Conservation (phyloP, 2,329 filamentous ascomycete genomes). For the Thielaviopsis euricoi region DNA sequence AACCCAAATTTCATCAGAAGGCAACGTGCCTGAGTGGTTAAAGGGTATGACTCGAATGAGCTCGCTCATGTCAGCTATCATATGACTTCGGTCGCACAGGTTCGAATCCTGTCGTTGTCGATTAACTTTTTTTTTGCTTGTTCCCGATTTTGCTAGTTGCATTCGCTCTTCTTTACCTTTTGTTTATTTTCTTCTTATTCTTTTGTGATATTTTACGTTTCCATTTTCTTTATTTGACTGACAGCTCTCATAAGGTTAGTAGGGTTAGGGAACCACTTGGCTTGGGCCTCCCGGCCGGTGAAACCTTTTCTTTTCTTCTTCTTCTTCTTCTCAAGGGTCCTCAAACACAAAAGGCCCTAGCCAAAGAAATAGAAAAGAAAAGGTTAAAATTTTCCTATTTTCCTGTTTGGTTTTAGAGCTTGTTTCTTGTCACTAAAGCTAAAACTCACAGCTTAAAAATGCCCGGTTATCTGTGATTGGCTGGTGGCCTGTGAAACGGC, state of each 20-base stretch:
- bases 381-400: background rate
- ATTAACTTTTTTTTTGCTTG: background rate
- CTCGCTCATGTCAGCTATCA: conserved; percentile 4
- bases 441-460: background rate
- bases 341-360: background rate
- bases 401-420: background rate
- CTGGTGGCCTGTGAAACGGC: background rate
- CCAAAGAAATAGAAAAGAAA: background rate
- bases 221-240: too few relatives aligned
- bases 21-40: conserved; percentile 11
- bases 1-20: background rate
- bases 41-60: conserved; percentile 10
- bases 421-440: background rate
- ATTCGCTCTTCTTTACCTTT: background rate
- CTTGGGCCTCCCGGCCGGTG: too few relatives aligned
- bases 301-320: background rate
- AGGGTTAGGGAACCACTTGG: too few relatives aligned
- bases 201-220: background rate
- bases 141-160: background rate
- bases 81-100: conserved; percentile 10
- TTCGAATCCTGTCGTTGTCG: conserved; percentile 10
- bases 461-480: background rate
- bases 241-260: too few relatives aligned
- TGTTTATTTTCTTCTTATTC: background rate
- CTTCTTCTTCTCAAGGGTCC: too few relatives aligned